Conservation (phyloP, 441 rosid genomes). For the Rhodomyrtus psidioides region DNA sequence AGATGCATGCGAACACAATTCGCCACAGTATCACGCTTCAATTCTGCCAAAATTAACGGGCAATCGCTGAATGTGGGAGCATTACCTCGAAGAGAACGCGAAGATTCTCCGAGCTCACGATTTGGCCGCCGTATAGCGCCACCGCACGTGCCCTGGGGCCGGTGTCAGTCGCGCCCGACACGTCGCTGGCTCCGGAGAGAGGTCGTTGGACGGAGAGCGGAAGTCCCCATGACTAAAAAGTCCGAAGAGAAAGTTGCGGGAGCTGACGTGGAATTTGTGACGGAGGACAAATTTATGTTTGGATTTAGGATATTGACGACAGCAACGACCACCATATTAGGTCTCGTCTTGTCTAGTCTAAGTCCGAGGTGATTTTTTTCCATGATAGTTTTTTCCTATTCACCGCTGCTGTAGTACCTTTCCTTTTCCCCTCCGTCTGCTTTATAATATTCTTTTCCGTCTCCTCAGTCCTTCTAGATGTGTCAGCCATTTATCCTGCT, state of each 20-base stretch:
- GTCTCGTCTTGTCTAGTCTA: background rate
- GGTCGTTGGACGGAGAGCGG: background rate
- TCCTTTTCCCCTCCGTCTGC: background rate
- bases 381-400: background rate
- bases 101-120: background rate
- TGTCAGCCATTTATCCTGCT: background rate
- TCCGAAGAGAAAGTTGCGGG: background rate
- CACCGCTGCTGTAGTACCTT: background rate
- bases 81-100: background rate
- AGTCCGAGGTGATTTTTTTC: background rate
- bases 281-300: background rate
- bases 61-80: background rate
- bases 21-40: background rate
- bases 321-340: background rate
- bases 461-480: background rate
- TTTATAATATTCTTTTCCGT: too few species aligned
- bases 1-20: background rate
- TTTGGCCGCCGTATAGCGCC: background rate
- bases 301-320: background rate
- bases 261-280: background rate
- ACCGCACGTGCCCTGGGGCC: fast-evolving
- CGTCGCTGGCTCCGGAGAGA: background rate
- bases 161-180: background rate
- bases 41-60: background rate
- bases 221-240: background rate